Evolutionary conservation across 441 rosid species (phyloP), one percentile per base, ranked within the genome.

Genomic region (Erysimum cheiri): DNA sequence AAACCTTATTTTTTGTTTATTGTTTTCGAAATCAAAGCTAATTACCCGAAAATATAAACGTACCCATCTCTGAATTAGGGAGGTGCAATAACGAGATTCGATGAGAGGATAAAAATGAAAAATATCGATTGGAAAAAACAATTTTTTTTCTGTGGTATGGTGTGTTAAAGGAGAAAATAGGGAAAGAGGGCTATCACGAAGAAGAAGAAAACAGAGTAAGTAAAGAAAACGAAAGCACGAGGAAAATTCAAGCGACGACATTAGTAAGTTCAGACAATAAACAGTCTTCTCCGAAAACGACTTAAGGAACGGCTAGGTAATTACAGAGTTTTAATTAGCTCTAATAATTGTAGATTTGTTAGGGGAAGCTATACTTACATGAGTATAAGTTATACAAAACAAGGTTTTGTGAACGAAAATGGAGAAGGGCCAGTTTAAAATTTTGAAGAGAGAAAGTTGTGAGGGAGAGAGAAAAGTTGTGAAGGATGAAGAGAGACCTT

Each of bases 341-440:
- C 12, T 39, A 39, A 31, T 57, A 48, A 52, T 39, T 59, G 55
- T 9, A 54, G 6, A 9, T 29, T 37, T 19, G 15, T 41, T 19
- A 43, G 39, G 6, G 35, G 17, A 13, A 28, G 5, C 6, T 53
- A 43, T 60, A 75, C 78, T 75, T 69, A 75, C 78, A 75, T 69
- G 78, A 75, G 60, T 47, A 75, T 62, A 64, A 22, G 69, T 46
- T 60, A 61, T 74, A 68, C 44, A 73, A 60, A 60, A 64, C 56
- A n/a, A 73, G 41, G 4, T 74, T 67, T 74, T 67, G 73, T 54
- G 73, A 67, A 46, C 69, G 73, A 44, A 74, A 68, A 61, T 46
- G 73, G 64, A 60, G 78, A 53, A 28, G 73, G 63, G 78, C 73
- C 78, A 74, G 78, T 67, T 67, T 74, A 67, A 37, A 60, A 60